phyloP scores from a whole-genome alignment of 371 early-diverging fungal genomes.

The Rhizopus delemar region DNA sequence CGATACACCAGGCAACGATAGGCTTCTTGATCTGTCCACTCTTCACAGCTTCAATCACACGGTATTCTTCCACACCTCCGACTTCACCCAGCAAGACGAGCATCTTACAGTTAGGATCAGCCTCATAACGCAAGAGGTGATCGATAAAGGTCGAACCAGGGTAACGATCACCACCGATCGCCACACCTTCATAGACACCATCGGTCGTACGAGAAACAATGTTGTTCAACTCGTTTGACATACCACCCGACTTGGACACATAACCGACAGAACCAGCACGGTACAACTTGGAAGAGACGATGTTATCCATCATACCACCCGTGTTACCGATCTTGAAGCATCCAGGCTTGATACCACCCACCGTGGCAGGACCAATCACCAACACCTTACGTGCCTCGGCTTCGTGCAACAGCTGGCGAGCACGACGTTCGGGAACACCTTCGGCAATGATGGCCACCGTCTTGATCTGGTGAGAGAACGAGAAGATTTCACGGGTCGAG shows the following conservation, averaged over 20 bases:
- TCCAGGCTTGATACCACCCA: constrained; percentile 98
- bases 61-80: constrained; percentile 97
- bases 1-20: constrained; percentile 98
- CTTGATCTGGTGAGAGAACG: constrained; percentile 74
- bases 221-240: constrained; percentile 99
- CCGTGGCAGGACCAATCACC: constrained; percentile 97
- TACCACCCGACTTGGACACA: constrained; percentile 98
- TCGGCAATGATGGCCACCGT: constrained; percentile 97
- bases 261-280: constrained; percentile 95
- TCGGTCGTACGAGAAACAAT: constrained; percentile 93
- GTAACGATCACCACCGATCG: constrained; percentile 98
- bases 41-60: constrained; percentile 89
- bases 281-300: constrained; percentile 94
- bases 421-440: constrained; percentile 97
- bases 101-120: constrained; percentile 93
- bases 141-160: constrained; percentile 98
- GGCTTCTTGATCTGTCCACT: constrained; percentile 92
- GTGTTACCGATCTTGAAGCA: constrained; percentile 99
- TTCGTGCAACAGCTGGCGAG: constrained; percentile 84
- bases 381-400: constrained; percentile 84
- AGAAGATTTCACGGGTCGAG: constrained; percentile 86
- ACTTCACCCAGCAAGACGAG: constrained; percentile 96
- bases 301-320: constrained; percentile 99
- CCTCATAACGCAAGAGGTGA: constrained; percentile 92
- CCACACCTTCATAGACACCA: constrained; percentile 98